Percentiles rank a stretch among this genome's conserved stretches.
Conservation (phyloP, 2,329 filamentous ascomycete genomes). For the Pseudocercospora macadamiae region DNA sequence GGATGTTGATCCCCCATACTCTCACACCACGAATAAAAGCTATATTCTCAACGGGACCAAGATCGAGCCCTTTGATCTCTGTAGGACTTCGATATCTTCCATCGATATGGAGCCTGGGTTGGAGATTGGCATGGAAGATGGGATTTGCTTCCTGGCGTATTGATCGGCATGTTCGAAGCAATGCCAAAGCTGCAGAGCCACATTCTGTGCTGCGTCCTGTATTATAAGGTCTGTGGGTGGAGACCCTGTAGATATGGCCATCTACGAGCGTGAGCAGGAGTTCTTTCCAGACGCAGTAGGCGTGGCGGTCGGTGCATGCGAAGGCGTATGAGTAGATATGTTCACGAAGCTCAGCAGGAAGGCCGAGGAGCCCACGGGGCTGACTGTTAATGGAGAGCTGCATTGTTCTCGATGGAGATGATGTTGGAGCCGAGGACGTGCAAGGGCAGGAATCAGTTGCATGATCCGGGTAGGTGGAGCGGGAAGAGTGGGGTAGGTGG, state of each 20-base stretch:
- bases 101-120: constrained; percentile 20
- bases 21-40: constrained; percentile 12
- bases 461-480: too few species aligned
- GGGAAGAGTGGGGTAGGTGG: too few species aligned
- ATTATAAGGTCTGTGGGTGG: constrained; percentile 30
- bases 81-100: constrained; percentile 19
- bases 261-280: constrained; percentile 25
- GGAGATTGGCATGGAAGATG: constrained; percentile 44
- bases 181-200: constrained; percentile 30
- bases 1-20: constrained; percentile 19
- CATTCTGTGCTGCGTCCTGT: constrained; percentile 13
- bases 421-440: too few species aligned
- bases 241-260: constrained; percentile 39
- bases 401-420: too few species aligned
- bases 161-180: constrained; percentile 46
- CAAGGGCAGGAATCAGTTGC: too few species aligned
- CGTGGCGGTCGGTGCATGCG: constrained; percentile 21
- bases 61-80: constrained; percentile 20
- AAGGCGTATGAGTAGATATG: constrained; percentile 36
- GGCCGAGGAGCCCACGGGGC: constrained; percentile 18
- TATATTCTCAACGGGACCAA: constrained; percentile 18
- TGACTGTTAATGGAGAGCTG: too few species aligned
- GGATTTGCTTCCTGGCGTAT: constrained; percentile 48
- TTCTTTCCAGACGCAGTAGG: constrained; percentile 24
- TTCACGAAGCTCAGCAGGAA: constrained; percentile 37